Base-by-base conservation (phyloP, 495 filamentous ascomycete species). In the Aspergillus taichungensis region DNA sequence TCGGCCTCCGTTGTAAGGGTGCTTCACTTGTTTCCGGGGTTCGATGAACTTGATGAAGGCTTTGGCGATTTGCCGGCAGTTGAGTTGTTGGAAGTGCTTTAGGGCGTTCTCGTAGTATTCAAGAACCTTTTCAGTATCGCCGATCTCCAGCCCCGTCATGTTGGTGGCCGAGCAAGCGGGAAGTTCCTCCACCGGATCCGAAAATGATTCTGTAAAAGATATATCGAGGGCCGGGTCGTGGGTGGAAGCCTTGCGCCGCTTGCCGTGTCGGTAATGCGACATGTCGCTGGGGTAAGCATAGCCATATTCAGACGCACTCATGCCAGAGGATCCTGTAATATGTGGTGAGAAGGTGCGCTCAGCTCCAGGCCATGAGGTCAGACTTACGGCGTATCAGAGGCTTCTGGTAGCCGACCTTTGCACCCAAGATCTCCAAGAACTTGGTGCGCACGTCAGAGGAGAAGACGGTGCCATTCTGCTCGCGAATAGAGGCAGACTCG, bases 1-100 rank as follows among this genome's bases (percentile, higher is more conserved):
- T 43, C 59, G 61, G 34, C 81, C 74, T 12, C 77, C 73, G 18
- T 84, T 89, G 61, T 95, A 96, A 0, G 90, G 90, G 51, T 85
- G 80, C 36, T 75, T 82, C 0, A 82, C 80, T 57, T 94, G 88
- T 60, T 96, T 96, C 49, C 85, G 87, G 0, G 89, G 85, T 40
- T 88, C 85, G 3, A 94, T 82, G 11, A 80, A 73, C 54, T 85
- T 89, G 52, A 95, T 83, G 64, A 88, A 90, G 4, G 76, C 82
- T 60, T 91, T 94, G 7, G 78, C 78, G 30, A 94, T 78, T 3
- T 56, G 45, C 1, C 69, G 63, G 31, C 69, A 73, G 41, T 67
- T 69, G 33, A 69, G 50, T 42, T 76, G 72, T 47, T 73, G 69
- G 42, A 76, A 63, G 24, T 62, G 56, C 40, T 62, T 66, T 30